Percentiles rank a stretch among this genome's conserved stretches.
phyloP scores from a whole-genome alignment of 345 rosid genomes.

The Eucalyptus pumila region DNA sequence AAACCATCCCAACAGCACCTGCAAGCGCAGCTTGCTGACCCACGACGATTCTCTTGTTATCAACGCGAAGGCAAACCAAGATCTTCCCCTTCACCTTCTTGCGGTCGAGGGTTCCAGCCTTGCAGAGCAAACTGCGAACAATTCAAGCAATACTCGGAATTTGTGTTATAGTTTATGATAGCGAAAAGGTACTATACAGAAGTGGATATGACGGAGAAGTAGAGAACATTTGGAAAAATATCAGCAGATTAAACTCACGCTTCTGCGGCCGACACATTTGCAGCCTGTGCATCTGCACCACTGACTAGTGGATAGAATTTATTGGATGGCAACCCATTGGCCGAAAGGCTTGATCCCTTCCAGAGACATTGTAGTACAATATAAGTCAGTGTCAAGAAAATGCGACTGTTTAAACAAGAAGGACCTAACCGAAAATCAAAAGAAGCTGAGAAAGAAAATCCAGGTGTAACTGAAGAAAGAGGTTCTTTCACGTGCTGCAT shows the following conservation, averaged over 20 bases:
- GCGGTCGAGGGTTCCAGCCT: constrained; percentile 33
- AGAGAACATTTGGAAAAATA: not conserved
- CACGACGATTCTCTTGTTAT: constrained; percentile 4
- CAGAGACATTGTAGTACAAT: not conserved
- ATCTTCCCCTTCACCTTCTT: constrained; percentile 54
- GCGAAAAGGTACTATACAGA: not conserved
- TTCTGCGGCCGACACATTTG: constrained; percentile 4
- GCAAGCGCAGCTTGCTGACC: constrained; percentile 18
- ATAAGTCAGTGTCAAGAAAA: not conserved
- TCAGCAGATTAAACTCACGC: constrained; percentile 27
- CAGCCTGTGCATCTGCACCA: constrained; percentile 22
- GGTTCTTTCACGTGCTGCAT: not conserved
- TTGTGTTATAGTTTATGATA: not conserved
- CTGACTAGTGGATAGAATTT: constrained; percentile 38
- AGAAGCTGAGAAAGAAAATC: not conserved
- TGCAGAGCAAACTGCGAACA: constrained; percentile 16
- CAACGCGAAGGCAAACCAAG: constrained; percentile 26
- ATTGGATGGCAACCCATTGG: constrained; percentile 7
- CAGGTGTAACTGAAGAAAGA: not conserved
- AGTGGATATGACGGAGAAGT: not conserved
- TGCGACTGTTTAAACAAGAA: not conserved
- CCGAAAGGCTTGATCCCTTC: constrained; percentile 63
- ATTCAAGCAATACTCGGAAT: not conserved
- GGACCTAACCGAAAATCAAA: not conserved
- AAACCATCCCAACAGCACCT: constrained; percentile 47